Evolutionary conservation across 176 grass and related monocot species (phyloP).

Genomic region (Musa itinerans): DNA sequence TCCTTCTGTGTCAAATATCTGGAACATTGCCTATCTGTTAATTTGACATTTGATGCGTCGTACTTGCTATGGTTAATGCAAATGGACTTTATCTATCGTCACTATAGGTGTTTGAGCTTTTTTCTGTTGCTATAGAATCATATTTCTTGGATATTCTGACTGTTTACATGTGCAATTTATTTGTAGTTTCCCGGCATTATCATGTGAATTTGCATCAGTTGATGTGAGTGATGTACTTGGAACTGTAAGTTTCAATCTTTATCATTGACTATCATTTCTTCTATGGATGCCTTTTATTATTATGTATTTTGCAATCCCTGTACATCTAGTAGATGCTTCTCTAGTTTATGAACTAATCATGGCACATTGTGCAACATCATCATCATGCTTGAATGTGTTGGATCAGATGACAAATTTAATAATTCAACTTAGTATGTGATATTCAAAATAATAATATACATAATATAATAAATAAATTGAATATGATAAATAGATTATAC

Average conservation of each 20-base stretch:
- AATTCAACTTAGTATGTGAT: neutral
- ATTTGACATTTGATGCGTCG: neutral
- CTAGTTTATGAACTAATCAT: neutral
- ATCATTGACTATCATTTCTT: neutral
- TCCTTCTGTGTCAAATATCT: neutral
- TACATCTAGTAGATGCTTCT: neutral
- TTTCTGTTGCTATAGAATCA: neutral
- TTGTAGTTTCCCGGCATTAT: conserved; percentile 92
- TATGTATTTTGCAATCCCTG: neutral
- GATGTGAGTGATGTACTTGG: conserved; percentile 92
- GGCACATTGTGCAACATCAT: neutral
- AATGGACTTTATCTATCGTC: no score
- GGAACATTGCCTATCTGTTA: neutral
- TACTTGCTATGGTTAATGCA: no score
- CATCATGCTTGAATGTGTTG: neutral
- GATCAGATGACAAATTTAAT: neutral
- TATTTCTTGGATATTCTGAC: conserved; percentile 12
- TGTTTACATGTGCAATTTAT: conserved; percentile 3
- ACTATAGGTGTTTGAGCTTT: neutral
- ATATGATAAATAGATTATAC: no score
- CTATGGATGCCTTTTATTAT: neutral
- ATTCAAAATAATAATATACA: neutral
- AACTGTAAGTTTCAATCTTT: conserved; percentile 74
- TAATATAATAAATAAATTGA: no score
- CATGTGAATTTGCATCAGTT: conserved; percentile 96